A percentile compares a stretch with the other conserved stretches of the same genome.
Conservation (phyloP, 2,329 filamentous ascomycete genomes). For the Didymella keratinophila region DNA sequence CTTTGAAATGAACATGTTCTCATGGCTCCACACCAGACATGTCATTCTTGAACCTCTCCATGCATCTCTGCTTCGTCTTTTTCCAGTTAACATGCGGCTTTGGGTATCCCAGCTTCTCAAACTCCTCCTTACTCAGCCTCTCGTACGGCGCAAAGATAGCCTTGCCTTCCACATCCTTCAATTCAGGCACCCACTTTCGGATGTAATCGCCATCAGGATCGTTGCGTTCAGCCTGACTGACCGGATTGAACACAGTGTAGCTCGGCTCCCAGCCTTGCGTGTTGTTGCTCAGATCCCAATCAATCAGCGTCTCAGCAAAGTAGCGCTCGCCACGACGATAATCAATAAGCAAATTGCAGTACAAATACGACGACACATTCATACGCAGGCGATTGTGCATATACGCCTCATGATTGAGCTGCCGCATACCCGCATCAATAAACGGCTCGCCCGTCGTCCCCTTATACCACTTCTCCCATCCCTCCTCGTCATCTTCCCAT, state of each 20-base stretch:
- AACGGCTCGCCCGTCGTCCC: constrained; percentile 59
- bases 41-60: constrained; percentile 55
- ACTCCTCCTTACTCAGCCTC: constrained; percentile 55
- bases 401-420: constrained; percentile 58
- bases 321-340: constrained; percentile 60
- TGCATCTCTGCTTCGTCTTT: constrained; percentile 53
- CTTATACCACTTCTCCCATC: constrained; percentile 59
- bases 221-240: constrained; percentile 50
- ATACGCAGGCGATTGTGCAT: constrained; percentile 63
- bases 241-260: constrained; percentile 59
- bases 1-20: too few relatives aligned
- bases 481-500: constrained; percentile 61
- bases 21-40: constrained; percentile 49
- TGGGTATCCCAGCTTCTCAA: constrained; percentile 58
- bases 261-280: constrained; percentile 62
- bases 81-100: constrained; percentile 56
- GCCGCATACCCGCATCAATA: constrained; percentile 61
- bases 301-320: constrained; percentile 59
- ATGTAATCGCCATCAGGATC: constrained; percentile 52
- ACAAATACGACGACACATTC: constrained; percentile 59
- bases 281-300: constrained; percentile 60
- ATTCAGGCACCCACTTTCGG: constrained; percentile 50
- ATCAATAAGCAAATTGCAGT: constrained; percentile 59
- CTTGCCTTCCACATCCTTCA: constrained; percentile 54
- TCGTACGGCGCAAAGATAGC: constrained; percentile 59